These are phyloP conservation scores for Metschnikowia peoriensis DNA, from an alignment of 805 yeast species.

Conservation along the genomic window DNA sequence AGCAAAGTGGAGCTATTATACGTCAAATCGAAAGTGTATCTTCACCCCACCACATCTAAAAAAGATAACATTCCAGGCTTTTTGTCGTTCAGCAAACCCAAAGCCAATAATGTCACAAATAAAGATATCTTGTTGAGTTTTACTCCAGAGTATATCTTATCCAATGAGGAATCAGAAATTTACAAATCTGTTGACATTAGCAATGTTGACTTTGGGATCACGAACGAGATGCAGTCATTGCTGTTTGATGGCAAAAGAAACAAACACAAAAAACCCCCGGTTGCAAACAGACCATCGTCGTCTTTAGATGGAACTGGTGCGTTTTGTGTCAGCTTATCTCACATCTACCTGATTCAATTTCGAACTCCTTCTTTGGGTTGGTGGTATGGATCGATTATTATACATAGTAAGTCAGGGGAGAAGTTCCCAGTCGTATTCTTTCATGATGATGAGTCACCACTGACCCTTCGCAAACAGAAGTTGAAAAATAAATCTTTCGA, in stretches of 20 bases:
- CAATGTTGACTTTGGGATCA: conserved; percentile 21
- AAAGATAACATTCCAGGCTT: conserved; percentile 81
- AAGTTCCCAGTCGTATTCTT: conserved; percentile 83
- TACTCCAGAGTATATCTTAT: conserved; percentile 56
- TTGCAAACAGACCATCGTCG: conserved; percentile 51
- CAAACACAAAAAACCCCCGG: conserved; percentile 15
- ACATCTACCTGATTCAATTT: conserved; percentile 75
- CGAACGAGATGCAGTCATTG: conserved; percentile 22
- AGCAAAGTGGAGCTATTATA: conserved; percentile 39
- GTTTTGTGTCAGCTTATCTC: conserved; percentile 59
- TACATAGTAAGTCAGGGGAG: conserved; percentile 66
- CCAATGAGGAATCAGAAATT: conserved; percentile 42
- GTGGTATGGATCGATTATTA: conserved; percentile 87
- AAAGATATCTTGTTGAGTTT: conserved; percentile 64
- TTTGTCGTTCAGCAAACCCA: conserved; percentile 60
- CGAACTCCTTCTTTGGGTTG: conserved; percentile 82
- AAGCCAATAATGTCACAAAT: conserved; percentile 40
- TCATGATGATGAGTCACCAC: conserved; percentile 85
- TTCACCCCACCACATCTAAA: conserved; percentile 76
- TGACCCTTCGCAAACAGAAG: conserved; percentile 63
- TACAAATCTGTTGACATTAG: conserved; percentile 51
- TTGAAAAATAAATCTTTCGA: conserved; percentile 64
- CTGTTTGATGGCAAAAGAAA: conserved; percentile 13
- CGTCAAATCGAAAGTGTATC: conserved; percentile 68
- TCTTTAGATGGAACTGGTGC: conserved; percentile 43